Percentiles rank a stretch among this genome's conserved stretches.
Conservation (phyloP, 2,329 filamentous ascomycete species). For the Penicillium griseofulvum region DNA sequence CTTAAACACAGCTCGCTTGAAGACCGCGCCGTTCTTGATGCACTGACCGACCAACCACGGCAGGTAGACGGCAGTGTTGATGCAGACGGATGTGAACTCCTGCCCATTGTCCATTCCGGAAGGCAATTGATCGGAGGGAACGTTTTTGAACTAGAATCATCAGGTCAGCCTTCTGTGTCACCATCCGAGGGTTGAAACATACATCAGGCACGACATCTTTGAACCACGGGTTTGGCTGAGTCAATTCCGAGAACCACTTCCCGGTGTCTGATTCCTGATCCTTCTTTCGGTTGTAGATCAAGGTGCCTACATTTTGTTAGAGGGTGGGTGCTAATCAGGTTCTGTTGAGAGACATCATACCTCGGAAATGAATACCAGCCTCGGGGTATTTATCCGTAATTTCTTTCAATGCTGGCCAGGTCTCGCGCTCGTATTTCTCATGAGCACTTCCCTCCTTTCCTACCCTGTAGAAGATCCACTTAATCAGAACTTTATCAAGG, state of each 20-base stretch:
- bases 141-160: slow-evolving; percentile 55
- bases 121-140: slow-evolving; percentile 59
- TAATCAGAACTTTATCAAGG: slow-evolving; percentile 4
- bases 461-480: slow-evolving; percentile 29
- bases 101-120: slow-evolving; percentile 68
- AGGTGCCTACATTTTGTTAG: slow-evolving; percentile 39
- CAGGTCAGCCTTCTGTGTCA: not conserved
- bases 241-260: slow-evolving; percentile 65
- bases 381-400: slow-evolving; percentile 67
- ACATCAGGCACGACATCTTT: slow-evolving; percentile 67
- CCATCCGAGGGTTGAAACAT: slow-evolving; percentile 19
- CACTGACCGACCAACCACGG: slow-evolving; percentile 82
- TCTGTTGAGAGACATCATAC: slow-evolving; percentile 35
- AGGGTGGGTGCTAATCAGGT: not conserved
- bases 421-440: slow-evolving; percentile 59
- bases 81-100: slow-evolving; percentile 80
- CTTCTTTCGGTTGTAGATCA: slow-evolving; percentile 61
- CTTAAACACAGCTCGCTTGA: slow-evolving; percentile 62
- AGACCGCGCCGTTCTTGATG: slow-evolving; percentile 66
- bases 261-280: slow-evolving; percentile 57
- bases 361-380: slow-evolving; percentile 77
- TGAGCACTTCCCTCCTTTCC: slow-evolving; percentile 39
- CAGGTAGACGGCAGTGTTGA: slow-evolving; percentile 86
- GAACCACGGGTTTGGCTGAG: slow-evolving; percentile 70
- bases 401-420: slow-evolving; percentile 62